Evolutionary conservation across 192 early-diverging fungal species (phyloP).

Genomic region (Gigaspora rosea): DNA sequence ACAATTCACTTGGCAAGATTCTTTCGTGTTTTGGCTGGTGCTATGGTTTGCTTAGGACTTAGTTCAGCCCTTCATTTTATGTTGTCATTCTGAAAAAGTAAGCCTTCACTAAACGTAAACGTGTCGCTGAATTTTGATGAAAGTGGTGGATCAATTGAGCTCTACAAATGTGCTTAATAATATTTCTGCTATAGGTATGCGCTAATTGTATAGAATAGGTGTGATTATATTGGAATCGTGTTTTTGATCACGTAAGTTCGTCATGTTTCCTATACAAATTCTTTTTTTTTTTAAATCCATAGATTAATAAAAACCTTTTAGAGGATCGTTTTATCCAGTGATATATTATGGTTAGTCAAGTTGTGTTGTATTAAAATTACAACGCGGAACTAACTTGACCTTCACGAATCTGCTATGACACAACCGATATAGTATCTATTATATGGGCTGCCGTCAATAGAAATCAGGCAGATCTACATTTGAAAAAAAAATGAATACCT

Average conservation of each 20-base stretch:
- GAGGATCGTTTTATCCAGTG: conserved; percentile 55
- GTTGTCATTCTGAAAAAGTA: conserved; percentile 80
- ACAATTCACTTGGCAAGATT: conserved; percentile 65
- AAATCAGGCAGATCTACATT: too few relatives aligned
- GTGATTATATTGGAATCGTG: conserved; percentile 92
- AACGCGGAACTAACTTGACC: too few relatives aligned
- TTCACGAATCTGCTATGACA: too few relatives aligned
- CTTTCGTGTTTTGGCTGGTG: conserved; percentile 68
- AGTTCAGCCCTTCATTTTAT: conserved; percentile 81
- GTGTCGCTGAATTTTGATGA: neutral
- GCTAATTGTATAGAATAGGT: conserved; percentile 82
- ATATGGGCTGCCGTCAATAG: too few relatives aligned
- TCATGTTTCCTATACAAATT: conserved; percentile 10
- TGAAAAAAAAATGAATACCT: too few relatives aligned
- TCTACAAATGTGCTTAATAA: neutral
- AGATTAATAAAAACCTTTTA: conserved; percentile 23
- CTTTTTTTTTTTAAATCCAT: neutral
- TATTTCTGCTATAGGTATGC: conserved; percentile 47
- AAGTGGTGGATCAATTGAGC: neutral
- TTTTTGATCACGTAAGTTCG: conserved; percentile 66
- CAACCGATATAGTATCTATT: too few relatives aligned
- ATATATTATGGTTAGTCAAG: conserved; percentile 48
- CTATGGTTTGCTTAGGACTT: conserved; percentile 72
- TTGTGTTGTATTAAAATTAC: conserved; percentile 10
- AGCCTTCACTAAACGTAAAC: conserved; percentile 30